Evolutionary conservation across 2,329 filamentous ascomycete genomes (phyloP).

Genomic region (Colletotrichum truncatum): DNA sequence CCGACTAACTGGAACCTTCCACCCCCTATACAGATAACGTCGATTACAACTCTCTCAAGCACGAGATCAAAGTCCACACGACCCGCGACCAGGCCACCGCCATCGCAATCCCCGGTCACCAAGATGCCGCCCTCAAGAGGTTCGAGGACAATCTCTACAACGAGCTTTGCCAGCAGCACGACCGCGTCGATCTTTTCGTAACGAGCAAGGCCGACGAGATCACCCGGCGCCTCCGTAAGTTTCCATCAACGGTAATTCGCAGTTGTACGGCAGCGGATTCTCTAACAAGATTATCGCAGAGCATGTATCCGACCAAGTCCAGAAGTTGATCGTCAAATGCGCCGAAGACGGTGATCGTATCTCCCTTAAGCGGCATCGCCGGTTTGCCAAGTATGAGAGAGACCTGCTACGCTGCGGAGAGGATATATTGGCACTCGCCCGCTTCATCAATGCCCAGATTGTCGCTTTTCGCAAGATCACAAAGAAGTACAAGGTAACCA

Average conservation of each 20-base stretch:
- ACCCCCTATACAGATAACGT: slow-evolving; percentile 73
- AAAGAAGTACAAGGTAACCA: slow-evolving; percentile 79
- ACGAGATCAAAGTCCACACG: slow-evolving; percentile 84
- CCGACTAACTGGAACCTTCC: background rate
- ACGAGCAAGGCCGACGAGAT: slow-evolving; percentile 84
- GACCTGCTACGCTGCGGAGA: slow-evolving; percentile 69
- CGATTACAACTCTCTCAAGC: slow-evolving; percentile 88
- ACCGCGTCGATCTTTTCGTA: slow-evolving; percentile 81
- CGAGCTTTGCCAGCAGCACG: slow-evolving; percentile 78
- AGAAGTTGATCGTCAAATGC: slow-evolving; percentile 56
- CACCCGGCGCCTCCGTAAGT: slow-evolving; percentile 69
- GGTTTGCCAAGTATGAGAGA: slow-evolving; percentile 62
- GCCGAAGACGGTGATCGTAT: slow-evolving; percentile 43
- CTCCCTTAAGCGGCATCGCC: slow-evolving; percentile 58
- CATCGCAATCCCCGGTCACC: slow-evolving; percentile 78
- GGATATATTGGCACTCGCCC: slow-evolving; percentile 74
- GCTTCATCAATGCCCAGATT: slow-evolving; percentile 78
- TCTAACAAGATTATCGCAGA: slow-evolving; percentile 43
- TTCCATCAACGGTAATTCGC: background rate
- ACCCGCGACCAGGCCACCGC: slow-evolving; percentile 74
- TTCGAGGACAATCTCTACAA: slow-evolving; percentile 79
- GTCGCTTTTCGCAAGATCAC: slow-evolving; percentile 84
- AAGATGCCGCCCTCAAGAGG: slow-evolving; percentile 63
- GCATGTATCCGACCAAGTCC: slow-evolving; percentile 57
- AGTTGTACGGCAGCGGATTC: background rate